Base-by-base conservation (phyloP, 2,329 filamentous ascomycete species). In the Phoma sp. region DNA sequence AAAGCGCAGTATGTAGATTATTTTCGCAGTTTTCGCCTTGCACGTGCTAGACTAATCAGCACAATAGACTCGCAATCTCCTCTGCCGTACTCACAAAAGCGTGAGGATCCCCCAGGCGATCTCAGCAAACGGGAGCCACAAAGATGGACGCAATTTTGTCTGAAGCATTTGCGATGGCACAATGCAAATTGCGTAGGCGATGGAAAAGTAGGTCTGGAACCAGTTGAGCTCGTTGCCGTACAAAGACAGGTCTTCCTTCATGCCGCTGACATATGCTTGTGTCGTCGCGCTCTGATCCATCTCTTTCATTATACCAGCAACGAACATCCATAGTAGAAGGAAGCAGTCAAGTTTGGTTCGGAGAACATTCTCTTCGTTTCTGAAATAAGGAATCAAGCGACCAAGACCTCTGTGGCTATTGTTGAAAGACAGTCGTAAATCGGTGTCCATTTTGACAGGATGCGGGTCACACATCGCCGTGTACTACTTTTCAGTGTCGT, bases 251-350 rank as follows among this genome's bases (percentile, higher is more conserved):
- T 55, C 52, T 31, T 61, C 59, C n/a, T 60, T 60, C 59, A 57
- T 59, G 32, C 56, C 59, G 19, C 55, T 51, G 27, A 60, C 59
- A n/a, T 61, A 61, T 19, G 41, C 52, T 49, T 55, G 52, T 15
- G 52, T 55, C 10, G 46, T 51, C 21, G 44, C 49, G n/a, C 43
- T 48, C 33, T 48, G 53, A 13, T 57, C 53, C 53, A 57, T 48
- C 38, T 57, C 53, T 27, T 58, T 55, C 31, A 54, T 55, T 17
- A 61, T 43, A 6, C 51, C 58, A 3, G 55, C 55, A 21, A 61
- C 25, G 13, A 61, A 58, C 25, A 56, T 54, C 43, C 55, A 61
- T 12, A 54, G n/a, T 9, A 61, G 36, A 9, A 58, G 44, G 12
- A 51, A 52, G 3, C 43, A 51, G n/a, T 61, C 55, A 10, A 58